Base-by-base conservation (phyloP, 1,284 basidiomycete genomes). In the Malassezia obtusa region DNA sequence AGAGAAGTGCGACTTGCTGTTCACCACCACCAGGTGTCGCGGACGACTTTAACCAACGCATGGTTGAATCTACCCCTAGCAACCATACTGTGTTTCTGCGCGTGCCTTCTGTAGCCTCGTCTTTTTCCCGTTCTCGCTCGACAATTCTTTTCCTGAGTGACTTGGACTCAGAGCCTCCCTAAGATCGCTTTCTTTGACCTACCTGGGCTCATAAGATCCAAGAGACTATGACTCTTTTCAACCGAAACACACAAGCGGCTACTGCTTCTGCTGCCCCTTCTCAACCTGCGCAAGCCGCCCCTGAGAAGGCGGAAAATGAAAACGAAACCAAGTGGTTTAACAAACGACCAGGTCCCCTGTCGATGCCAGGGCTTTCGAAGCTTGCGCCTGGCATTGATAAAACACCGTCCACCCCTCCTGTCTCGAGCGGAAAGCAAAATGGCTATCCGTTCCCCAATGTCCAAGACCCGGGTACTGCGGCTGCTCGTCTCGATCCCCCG, bases 401-500 rank as follows among this genome's bases (percentile, higher is more conserved):
- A 4, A 24, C 17, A 9, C 24, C 43, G 2, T 15, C 28, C 28
- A 21, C 43, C 9, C 25, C 30, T 14, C 26, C 43, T 5, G 25
- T 12, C 26, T 15, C 41, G 26, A 19, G 15, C 41, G 31, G 15
- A 12, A 22, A 17, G 38, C 19, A 21, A 14, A 14, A 6, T 12
- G 22, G 14, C 9, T 26, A 15, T 15, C 38, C 22, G 14, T 40
- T 24, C 38, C 40, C 22, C 15, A 10, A 30, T 30, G 38, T 21
- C 38, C 22, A 49, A 14, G 30, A n/a, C 21, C n/a, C n/a, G 12
- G 14, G 10, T 5, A 3, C 38, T 3, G 25, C 26, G 6, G 12
- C 26, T 4, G 17, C 4, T 2, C 22, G n/a, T 7, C 33, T 39
- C 11, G 68, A 73, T 32, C 60, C 70, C 7, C 62, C 64, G 4